A percentile compares a stretch with the other conserved stretches of the same genome.
These are phyloP conservation scores for Cyberlindnera amylophila DNA, from an alignment of 805 yeast species.

Conservation along the genomic window DNA sequence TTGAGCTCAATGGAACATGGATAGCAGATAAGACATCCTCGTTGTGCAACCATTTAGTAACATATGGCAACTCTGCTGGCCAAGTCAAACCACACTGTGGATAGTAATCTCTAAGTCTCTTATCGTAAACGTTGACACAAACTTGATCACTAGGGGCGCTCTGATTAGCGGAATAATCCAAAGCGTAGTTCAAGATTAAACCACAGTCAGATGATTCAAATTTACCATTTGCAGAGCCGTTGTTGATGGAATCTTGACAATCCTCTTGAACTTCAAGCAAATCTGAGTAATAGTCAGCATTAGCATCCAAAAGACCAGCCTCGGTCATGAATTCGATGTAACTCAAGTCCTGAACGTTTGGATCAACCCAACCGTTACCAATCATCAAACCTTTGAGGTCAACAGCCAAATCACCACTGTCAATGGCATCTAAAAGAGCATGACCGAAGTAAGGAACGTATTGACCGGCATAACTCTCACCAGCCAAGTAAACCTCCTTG, in stretches of 20 bases:
- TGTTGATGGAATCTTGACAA: not conserved
- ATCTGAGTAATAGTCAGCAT: conserved; percentile 11
- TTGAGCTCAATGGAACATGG: conserved; percentile 38
- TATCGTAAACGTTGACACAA: conserved; percentile 83
- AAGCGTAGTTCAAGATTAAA: not conserved
- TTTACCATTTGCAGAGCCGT: not conserved
- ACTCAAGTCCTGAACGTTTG: conserved; percentile 78
- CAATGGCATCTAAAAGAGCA: conserved; percentile 48
- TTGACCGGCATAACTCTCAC: conserved; percentile 97
- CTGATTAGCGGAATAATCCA: conserved; percentile 16
- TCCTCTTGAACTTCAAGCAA: not conserved
- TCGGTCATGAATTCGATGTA: conserved; percentile 59
- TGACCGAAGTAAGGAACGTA: conserved; percentile 84
- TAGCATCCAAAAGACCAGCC: conserved; percentile 37
- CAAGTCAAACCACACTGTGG: conserved; percentile 91
- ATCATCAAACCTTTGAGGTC: conserved; percentile 65
- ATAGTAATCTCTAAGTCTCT: conserved; percentile 58
- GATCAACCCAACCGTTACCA: conserved; percentile 96
- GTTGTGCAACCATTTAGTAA: conserved; percentile 48
- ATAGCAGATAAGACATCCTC: conserved; percentile 46
- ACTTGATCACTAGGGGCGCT: conserved; percentile 33
- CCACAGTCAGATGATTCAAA: not conserved
- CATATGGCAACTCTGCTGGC: conserved; percentile 63
- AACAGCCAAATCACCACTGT: conserved; percentile 19
- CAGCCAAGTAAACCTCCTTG: conserved; percentile 74